Base-by-base conservation (phyloP, 345 rosid genomes). In the Citrus reticulata region DNA sequence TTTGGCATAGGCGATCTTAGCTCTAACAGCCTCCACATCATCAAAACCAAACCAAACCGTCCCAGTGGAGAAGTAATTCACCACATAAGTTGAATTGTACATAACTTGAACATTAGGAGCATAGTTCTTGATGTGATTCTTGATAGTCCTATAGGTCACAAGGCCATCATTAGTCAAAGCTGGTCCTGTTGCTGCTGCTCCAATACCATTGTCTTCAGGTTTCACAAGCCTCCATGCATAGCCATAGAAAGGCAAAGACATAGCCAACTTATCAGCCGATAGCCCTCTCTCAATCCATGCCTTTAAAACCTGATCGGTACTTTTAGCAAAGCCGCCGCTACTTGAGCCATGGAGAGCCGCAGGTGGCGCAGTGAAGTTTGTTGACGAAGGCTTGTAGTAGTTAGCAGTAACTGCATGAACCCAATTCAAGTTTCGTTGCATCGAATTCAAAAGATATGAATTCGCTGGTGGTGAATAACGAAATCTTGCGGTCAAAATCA, bases 41-140 rank as follows among this genome's bases (percentile, higher is more conserved):
- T 88, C 91, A 62, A 82, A 89, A 79, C 84, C 83, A 46, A 90
- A 76, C 93, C 93, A 88, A 16, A 0, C 1, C 8, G 39, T 42
- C 25, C 85, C 85, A 29, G 42, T 22, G 0, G 54, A 74, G 83
- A 58, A 81, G 51, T 72, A 61, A 57, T 82, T 85, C 65, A 77
- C 86, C 17, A 74, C 89, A 49, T 82, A 85, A 2, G 86, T 81
- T 51, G 79, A 27, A 76, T 88, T 82, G 61, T 86, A 89, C 32
- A 51, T 11, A 3, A 85, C 7, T 51, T 4, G 5, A 1, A 14
- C 20, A 16, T 25, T 42, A 8, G 70, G 79, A 13, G 81, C 86
- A 82, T 83, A 82, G 0, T 80, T 83, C 16, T 19, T 51, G 32
- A 89, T 54, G n/a, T 25, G 70, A 0, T 83, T 73, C 68, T 67